A percentile compares a stretch with the other conserved stretches of the same genome.
Conservation (phyloP, 805 yeast species). For the Wickerhamiella australiensis region DNA sequence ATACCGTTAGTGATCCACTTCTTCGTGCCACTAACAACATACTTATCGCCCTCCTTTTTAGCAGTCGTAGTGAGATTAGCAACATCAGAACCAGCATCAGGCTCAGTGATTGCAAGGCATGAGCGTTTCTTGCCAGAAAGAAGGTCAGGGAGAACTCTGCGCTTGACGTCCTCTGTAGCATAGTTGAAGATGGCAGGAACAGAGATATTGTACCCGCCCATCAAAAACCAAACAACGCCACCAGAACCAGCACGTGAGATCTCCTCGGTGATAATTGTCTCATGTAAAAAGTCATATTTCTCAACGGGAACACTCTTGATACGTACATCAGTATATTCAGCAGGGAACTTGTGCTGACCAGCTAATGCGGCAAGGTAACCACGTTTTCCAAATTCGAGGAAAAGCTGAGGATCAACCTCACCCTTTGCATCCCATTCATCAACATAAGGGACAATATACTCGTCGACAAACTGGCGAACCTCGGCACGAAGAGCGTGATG, state of each 20-base stretch:
- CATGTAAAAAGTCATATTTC: constrained; percentile 30
- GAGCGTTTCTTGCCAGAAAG: constrained; percentile 32
- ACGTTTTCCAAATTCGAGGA: constrained; percentile 29
- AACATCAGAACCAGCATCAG: constrained; percentile 36
- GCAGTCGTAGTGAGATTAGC: constrained; percentile 34
- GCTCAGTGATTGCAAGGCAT: constrained; percentile 35
- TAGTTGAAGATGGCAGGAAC: constrained; percentile 32
- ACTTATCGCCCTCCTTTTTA: constrained; percentile 31
- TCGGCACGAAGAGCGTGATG: constrained; percentile 32
- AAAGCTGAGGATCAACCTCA: constrained; percentile 27
- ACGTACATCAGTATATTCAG: constrained; percentile 29
- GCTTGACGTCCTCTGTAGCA: constrained; percentile 25
- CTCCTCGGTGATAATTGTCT: constrained; percentile 30
- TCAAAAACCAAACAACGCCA: constrained; percentile 32
- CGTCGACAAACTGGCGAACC: constrained; percentile 32
- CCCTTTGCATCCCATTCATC: constrained; percentile 35
- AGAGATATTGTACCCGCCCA: constrained; percentile 35
- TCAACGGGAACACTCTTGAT: constrained; percentile 32
- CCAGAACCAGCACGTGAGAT: constrained; percentile 33
- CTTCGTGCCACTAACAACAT: constrained; percentile 33
- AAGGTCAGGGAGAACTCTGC: constrained; percentile 31
- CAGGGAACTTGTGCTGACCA: constrained; percentile 30
- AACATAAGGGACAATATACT: constrained; percentile 30
- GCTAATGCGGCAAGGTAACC: constrained; percentile 33
- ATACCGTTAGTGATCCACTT: constrained; percentile 38